Percentiles rank a stretch among this genome's conserved stretches.
phyloP scores from a whole-genome alignment of 179 eudicot species.

The Patellifolia procumbens region DNA sequence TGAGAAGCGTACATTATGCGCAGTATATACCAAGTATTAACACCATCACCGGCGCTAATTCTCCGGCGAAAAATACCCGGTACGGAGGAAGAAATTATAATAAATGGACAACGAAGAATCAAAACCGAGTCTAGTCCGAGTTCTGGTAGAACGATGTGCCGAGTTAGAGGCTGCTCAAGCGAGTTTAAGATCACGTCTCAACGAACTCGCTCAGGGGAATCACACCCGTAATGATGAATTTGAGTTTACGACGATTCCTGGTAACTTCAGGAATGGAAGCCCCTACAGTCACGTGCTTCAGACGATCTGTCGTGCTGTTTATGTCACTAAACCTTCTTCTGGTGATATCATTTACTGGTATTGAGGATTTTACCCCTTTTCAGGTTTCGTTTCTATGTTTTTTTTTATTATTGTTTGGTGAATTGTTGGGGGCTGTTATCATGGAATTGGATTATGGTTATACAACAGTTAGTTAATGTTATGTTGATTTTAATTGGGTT shows the following conservation, averaged over 20 bases:
- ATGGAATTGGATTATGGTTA: constrained; percentile 13
- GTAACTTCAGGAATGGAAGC: constrained; percentile 29
- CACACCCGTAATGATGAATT: constrained; percentile 1
- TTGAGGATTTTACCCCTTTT: neutral
- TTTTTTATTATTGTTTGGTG: neutral
- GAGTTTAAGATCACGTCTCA: constrained; percentile 27
- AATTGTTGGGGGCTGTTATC: neutral
- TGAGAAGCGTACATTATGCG: constrained; percentile 17
- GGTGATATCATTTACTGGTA: constrained; percentile 74
- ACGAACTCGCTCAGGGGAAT: constrained; percentile 29
- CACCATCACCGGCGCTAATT: constrained; percentile 23
- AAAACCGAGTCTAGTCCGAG: constrained; percentile 22
- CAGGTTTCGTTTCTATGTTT: neutral
- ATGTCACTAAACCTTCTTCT: constrained; percentile 42
- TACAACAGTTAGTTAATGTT: constrained; percentile 18
- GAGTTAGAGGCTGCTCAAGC: constrained; percentile 56
- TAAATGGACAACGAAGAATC: constrained; percentile 37
- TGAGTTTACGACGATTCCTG: constrained; percentile 33
- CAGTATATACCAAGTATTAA: neutral
- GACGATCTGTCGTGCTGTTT: constrained; percentile 63
- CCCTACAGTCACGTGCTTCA: constrained; percentile 65
- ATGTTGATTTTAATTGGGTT: neutral
- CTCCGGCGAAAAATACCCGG: constrained; percentile 28
- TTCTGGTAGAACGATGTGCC: constrained; percentile 44
- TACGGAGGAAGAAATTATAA: constrained; percentile 15